Conservation (phyloP, 331 rosid genomes). For the Stylosanthes scabra region DNA sequence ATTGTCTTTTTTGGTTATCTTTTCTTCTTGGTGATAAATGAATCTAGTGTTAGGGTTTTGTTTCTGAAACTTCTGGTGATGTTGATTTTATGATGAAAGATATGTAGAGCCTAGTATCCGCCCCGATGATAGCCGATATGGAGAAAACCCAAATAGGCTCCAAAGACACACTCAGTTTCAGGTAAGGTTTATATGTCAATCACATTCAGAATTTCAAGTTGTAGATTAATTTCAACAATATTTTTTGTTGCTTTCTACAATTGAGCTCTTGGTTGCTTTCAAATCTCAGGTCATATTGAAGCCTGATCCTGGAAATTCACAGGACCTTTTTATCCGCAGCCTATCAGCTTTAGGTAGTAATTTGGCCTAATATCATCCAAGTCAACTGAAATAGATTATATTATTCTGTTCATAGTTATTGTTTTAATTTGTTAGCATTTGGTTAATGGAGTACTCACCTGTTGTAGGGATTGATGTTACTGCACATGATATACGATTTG, state of each 20-base stretch:
- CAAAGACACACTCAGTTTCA: slow-evolving; percentile 98
- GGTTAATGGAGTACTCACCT: slow-evolving; percentile 29
- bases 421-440: slow-evolving; percentile 28
- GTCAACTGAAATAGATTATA: slow-evolving; percentile 25
- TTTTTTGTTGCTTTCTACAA: slow-evolving; percentile 9
- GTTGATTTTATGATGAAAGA: slow-evolving; percentile 56
- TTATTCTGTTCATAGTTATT: slow-evolving; percentile 12
- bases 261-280: slow-evolving; percentile 37
- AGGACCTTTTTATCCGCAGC: slow-evolving; percentile 90
- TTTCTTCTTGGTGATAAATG: too few species aligned
- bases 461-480: slow-evolving; percentile 82
- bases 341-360: slow-evolving; percentile 88
- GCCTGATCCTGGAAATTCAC: slow-evolving; percentile 99
- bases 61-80: slow-evolving; percentile 34
- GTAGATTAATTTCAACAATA: slow-evolving; percentile 3
- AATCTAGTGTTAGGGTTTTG: slow-evolving; percentile 32
- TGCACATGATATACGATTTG: slow-evolving; percentile 95
- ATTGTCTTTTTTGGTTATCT: too few species aligned
- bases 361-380: slow-evolving; percentile 28
- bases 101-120: slow-evolving; percentile 92
- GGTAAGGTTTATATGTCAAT: slow-evolving; percentile 52
- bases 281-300: slow-evolving; percentile 83
- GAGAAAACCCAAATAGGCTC: slow-evolving; percentile 98
- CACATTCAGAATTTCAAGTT: slow-evolving; percentile 27
- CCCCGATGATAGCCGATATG: slow-evolving; percentile 97